A percentile compares a stretch with the other conserved stretches of the same genome.
Conservation (phyloP, 2,329 filamentous ascomycete species). For the Juglanconis oblonga region DNA sequence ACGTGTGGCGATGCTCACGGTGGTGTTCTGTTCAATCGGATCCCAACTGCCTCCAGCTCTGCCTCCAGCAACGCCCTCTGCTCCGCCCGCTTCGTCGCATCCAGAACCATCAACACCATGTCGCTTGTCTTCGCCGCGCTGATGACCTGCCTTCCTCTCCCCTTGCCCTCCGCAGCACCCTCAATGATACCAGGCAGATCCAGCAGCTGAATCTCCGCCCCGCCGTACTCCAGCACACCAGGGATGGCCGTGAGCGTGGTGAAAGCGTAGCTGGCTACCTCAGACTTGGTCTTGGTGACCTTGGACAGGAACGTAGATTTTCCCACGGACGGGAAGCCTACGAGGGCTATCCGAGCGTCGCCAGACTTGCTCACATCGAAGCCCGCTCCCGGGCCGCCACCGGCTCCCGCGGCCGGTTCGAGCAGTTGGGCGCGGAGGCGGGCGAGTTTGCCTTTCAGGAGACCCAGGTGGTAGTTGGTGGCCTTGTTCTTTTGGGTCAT, state of each 20-base stretch:
- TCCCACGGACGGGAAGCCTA: slow-evolving; percentile 97
- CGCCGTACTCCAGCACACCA: slow-evolving; percentile 94
- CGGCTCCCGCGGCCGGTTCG: slow-evolving; percentile 79
- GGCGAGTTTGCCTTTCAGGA: slow-evolving; percentile 97
- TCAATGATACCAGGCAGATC: slow-evolving; percentile 99
- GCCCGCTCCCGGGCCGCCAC: slow-evolving; percentile 74
- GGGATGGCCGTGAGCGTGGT: slow-evolving; percentile 97
- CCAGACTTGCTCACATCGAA: slow-evolving; percentile 96
- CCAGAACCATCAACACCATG: slow-evolving; percentile 92
- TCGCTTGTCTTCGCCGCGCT: slow-evolving; percentile 98
- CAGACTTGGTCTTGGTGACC: slow-evolving; percentile 95
- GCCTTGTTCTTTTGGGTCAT: slow-evolving; percentile 84
- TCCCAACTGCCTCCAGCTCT: slow-evolving; percentile 92
- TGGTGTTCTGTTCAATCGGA: slow-evolving; percentile 85
- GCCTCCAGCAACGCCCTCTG: slow-evolving; percentile 86
- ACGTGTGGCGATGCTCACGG: slow-evolving; percentile 56
- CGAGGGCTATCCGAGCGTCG: slow-evolving; percentile 92
- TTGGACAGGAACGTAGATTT: slow-evolving; percentile 99
- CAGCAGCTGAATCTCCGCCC: slow-evolving; percentile 95
- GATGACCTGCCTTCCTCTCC: slow-evolving; percentile 92
- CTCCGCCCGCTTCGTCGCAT: slow-evolving; percentile 94
- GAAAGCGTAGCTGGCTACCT: slow-evolving; percentile 95
- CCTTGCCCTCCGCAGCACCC: slow-evolving; percentile 92
- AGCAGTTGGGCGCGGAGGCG: slow-evolving; percentile 91
- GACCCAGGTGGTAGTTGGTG: slow-evolving; percentile 88